Evolutionary conservation across 2,329 filamentous ascomycete genomes (phyloP).

Genomic region (Calonectria multiphialidica): DNA sequence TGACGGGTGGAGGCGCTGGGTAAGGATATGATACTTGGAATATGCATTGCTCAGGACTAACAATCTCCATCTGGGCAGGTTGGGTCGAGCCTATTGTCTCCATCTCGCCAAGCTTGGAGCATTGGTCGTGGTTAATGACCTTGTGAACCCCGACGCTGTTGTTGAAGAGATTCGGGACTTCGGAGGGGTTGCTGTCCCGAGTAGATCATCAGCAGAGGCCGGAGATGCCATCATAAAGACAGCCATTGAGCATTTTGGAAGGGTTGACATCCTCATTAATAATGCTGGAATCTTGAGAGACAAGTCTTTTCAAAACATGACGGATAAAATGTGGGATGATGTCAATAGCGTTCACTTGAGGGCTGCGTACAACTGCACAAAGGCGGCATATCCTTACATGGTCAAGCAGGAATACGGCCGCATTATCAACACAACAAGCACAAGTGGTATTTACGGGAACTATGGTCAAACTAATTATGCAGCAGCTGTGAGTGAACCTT

Average conservation of each 20-base stretch:
- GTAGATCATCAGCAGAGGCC: constrained; percentile 90
- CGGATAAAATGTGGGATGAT: constrained; percentile 90
- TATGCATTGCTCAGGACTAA: too few relatives aligned
- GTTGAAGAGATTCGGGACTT: constrained; percentile 92
- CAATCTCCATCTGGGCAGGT: constrained; percentile 54
- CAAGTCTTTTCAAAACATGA: constrained; percentile 98
- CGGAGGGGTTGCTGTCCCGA: constrained; percentile 82
- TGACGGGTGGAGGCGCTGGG: constrained; percentile 87
- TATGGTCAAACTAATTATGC: constrained; percentile 99
- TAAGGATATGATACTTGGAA: too few relatives aligned
- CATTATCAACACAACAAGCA: constrained; percentile 96
- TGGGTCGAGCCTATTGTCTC: constrained; percentile 90
- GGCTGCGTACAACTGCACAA: constrained; percentile 97
- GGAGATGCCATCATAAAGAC: constrained; percentile 91
- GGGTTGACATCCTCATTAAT: constrained; percentile 96
- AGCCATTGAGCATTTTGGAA: constrained; percentile 92
- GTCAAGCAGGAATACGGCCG: constrained; percentile 99
- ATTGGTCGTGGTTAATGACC: constrained; percentile 92
- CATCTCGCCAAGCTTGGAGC: constrained; percentile 88
- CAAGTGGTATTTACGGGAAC: constrained; percentile 98
- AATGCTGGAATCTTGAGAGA: constrained; percentile 97
- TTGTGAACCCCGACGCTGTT: constrained; percentile 88
- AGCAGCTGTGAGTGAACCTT: constrained; percentile 78
- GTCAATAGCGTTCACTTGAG: constrained; percentile 95
- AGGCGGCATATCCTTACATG: too few relatives aligned